Evolutionary conservation across 1,284 basidiomycete species (phyloP).

Genomic region (Malassezia yamatoensis): DNA sequence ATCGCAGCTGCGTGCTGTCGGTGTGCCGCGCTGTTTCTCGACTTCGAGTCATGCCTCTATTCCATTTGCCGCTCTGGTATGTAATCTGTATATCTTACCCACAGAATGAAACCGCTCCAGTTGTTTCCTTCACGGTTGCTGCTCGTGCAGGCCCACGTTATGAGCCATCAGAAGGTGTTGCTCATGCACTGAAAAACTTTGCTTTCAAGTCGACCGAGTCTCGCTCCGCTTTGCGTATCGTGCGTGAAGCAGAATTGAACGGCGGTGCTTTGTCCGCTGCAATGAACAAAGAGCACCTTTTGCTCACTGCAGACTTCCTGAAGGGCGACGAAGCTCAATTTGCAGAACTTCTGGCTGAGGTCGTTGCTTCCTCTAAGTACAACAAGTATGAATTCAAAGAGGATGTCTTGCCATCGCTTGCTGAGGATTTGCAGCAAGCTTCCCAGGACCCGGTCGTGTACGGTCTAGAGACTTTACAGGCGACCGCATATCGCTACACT

Average conservation of each 20-base stretch:
- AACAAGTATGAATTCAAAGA: conserved; percentile 42
- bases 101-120: conserved; percentile 16
- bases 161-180: conserved; percentile 13
- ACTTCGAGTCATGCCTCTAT: conserved; percentile 4
- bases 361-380: conserved; percentile 34
- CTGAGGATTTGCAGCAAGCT: conserved; percentile 33
- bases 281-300: conserved; percentile 78
- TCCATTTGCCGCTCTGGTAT: conserved; percentile 12
- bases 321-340: conserved; percentile 70
- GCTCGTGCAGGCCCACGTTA: conserved; percentile 17
- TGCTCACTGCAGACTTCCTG: conserved; percentile 86
- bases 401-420: conserved; percentile 39
- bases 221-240: conserved; percentile 77
- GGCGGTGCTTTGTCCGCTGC: conserved; percentile 82
- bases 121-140: conserved; percentile 14
- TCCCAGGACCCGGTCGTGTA: conserved; percentile 28
- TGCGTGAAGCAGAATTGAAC: conserved; percentile 85
- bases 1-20: conserved; percentile 12
- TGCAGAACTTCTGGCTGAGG: conserved; percentile 42
- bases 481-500: conserved; percentile 44
- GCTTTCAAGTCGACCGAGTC: conserved; percentile 43
- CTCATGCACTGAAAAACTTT: conserved; percentile 20
- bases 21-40: conserved; percentile 6
- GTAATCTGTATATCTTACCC: not conserved
- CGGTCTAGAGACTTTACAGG: conserved; percentile 38